Evolutionary conservation across 768 basidiomycete genomes (phyloP).

Genomic region (Leccinum disarticulatum): DNA sequence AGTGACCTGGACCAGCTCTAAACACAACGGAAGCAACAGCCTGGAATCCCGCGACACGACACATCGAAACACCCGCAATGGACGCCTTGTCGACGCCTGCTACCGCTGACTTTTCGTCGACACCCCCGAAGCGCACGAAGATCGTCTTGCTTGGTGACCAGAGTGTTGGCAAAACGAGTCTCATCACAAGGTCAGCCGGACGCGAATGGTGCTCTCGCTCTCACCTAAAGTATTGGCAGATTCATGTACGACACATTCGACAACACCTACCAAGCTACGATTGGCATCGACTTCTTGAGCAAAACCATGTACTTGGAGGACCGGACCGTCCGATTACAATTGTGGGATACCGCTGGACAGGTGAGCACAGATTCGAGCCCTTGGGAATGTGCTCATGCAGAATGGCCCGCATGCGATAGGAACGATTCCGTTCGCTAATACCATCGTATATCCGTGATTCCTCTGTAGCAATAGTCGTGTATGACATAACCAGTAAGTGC

Average conservation of each 20-base stretch:
- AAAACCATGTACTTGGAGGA: constrained; percentile 99
- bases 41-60: neutral
- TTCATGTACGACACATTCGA: constrained; percentile 99
- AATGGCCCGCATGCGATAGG: constrained; percentile 45
- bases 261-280: constrained; percentile 97
- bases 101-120: constrained; percentile 81
- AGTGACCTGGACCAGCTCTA: constrained; percentile 16
- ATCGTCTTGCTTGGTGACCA: constrained; percentile 96
- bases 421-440: constrained; percentile 95
- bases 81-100: constrained; percentile 63
- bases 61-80: constrained; percentile 33
- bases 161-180: constrained; percentile 97
- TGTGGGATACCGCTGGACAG: constrained; percentile 99
- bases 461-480: constrained; percentile 97
- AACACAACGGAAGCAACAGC: neutral
- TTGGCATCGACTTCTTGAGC: constrained; percentile 98
- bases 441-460: constrained; percentile 99
- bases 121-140: constrained; percentile 92
- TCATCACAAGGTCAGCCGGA: constrained; percentile 82
- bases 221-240: constrained; percentile 40
- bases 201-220: constrained; percentile 5
- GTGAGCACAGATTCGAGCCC: constrained; percentile 37
- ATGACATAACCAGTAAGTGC: constrained; percentile 93
- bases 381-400: constrained; percentile 3
- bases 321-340: constrained; percentile 92